Conservation (phyloP, 1,284 basidiomycete species). For the Rhodotorula glutinis region DNA sequence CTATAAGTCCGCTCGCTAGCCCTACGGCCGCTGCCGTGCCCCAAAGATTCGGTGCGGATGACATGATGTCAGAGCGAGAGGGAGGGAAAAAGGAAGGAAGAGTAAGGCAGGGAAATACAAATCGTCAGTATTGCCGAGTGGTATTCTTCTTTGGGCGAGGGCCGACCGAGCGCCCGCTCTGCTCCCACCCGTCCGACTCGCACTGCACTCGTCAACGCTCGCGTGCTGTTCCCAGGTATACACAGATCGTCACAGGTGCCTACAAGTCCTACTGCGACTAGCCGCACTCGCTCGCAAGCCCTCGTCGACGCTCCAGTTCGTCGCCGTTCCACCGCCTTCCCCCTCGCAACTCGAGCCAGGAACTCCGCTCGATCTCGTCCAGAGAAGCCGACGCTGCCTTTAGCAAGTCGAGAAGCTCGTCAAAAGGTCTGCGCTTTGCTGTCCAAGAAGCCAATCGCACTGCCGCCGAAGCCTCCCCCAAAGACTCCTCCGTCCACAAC, state of each 20-base stretch:
- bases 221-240: too few relatives aligned
- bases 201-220: too few relatives aligned
- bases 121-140: neutral
- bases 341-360: neutral
- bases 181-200: neutral
- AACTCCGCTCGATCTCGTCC: neutral
- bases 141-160: too few relatives aligned
- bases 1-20: slow-evolving; percentile 27
- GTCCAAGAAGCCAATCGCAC: too few relatives aligned
- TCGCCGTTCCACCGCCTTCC: neutral
- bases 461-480: neutral
- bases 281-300: slow-evolving; percentile 4
- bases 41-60: slow-evolving; percentile 17
- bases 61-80: neutral
- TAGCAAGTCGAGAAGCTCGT: neutral
- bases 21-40: slow-evolving; percentile 32
- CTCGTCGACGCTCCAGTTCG: slow-evolving; percentile 1
- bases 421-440: neutral
- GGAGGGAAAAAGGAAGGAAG: too few relatives aligned
- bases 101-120: neutral
- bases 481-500: neutral
- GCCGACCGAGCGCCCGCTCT: neutral
- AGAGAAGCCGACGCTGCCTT: neutral
- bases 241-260: neutral
- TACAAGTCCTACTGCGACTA: neutral